Conservation (phyloP, 164 flowering plant species). For the Aristolochia californica region DNA sequence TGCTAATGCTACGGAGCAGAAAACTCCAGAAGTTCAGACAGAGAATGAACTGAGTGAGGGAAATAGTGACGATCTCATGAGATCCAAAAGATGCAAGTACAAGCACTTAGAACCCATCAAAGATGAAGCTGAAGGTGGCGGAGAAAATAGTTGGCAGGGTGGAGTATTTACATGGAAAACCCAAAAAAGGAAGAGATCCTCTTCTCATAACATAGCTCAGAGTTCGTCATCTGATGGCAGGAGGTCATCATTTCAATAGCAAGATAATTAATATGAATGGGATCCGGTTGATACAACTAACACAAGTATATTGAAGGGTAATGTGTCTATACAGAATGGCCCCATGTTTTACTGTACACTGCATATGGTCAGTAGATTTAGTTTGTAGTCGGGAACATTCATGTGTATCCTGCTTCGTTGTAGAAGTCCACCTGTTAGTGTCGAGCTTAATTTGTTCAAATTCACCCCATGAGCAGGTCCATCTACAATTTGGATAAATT, state of each 20-base stretch:
- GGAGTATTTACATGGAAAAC: slow-evolving; percentile 46
- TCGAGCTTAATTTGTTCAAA: too few relatives aligned
- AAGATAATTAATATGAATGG: slow-evolving; percentile 25
- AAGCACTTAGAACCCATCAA: slow-evolving; percentile 6
- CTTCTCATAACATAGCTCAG: slow-evolving; percentile 21
- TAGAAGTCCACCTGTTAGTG: too few relatives aligned
- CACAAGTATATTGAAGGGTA: background rate
- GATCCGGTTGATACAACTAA: background rate
- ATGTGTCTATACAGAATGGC: background rate
- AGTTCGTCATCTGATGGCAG: slow-evolving; percentile 17
- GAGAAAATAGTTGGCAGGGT: slow-evolving; percentile 25
- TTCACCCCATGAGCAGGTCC: too few relatives aligned
- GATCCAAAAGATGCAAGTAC: slow-evolving; percentile 18
- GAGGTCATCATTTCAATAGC: slow-evolving; percentile 32
- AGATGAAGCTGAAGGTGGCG: slow-evolving; percentile 16
- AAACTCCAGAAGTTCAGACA: slow-evolving; percentile 17
- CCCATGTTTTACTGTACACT: background rate
- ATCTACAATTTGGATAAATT: too few relatives aligned
- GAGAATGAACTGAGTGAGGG: slow-evolving; percentile 37
- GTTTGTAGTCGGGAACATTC: background rate
- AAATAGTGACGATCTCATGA: slow-evolving; percentile 23
- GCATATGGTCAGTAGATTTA: too few relatives aligned
- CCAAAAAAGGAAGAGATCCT: slow-evolving; percentile 67
- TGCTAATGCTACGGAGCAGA: slow-evolving; percentile 17
- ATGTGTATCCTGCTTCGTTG: background rate